Percentiles rank a stretch among this genome's conserved stretches.
phyloP scores from a whole-genome alignment of 169 alveolate species.

The Cryptosporidium parvum region DNA sequence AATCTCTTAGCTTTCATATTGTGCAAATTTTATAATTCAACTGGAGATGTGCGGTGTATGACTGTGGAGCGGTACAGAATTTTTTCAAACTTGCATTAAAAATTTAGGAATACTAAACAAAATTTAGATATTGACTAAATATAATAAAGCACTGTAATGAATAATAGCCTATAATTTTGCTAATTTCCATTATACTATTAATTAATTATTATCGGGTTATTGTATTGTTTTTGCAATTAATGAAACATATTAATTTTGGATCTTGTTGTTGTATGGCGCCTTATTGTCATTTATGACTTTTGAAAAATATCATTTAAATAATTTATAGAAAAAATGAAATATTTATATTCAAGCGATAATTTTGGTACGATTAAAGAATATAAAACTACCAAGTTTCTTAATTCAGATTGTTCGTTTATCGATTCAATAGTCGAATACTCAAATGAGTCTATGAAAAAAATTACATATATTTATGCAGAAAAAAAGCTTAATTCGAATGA shows the following conservation, averaged over 20 bases:
- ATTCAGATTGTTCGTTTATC: not conserved
- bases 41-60: constrained; percentile 6
- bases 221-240: not conserved
- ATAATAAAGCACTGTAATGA: no score
- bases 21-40: not conserved
- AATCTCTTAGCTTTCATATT: not conserved
- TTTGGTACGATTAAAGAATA: constrained; percentile 54
- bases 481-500: not conserved
- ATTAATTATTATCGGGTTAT: not conserved
- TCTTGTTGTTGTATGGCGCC: constrained; percentile 33
- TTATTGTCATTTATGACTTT: constrained; percentile 4
- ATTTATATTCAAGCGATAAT: constrained; percentile 52
- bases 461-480: not conserved
- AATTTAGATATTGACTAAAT: not conserved
- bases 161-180: no score
- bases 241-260: not conserved
- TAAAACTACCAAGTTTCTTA: not conserved
- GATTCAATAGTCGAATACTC: constrained; percentile 6
- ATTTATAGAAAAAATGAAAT: constrained; percentile 18
- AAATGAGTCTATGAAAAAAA: not conserved
- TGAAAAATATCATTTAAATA: not conserved
- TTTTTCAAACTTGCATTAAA: not conserved
- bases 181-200: not conserved
- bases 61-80: constrained; percentile 13
- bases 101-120: not conserved